These are phyloP conservation scores for Neurospora terricola DNA, from an alignment of 495 filamentous ascomycete species.

Conservation along the genomic window DNA sequence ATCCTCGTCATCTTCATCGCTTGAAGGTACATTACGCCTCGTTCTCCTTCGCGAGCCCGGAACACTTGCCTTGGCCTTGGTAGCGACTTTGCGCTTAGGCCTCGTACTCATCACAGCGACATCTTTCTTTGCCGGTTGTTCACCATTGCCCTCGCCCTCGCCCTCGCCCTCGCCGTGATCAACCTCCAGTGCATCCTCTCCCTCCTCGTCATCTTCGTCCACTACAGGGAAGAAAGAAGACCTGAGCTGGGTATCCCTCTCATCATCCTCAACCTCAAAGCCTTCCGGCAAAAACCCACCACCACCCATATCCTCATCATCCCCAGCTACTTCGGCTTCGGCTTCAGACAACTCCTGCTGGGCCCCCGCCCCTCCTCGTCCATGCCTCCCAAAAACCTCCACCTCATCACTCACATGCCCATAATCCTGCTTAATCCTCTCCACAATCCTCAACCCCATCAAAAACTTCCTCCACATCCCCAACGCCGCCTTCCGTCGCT, in stretches of 20 bases:
- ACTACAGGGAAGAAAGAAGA: constrained; percentile 32
- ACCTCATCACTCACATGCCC: constrained; percentile 39
- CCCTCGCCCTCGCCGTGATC: constrained; percentile 19
- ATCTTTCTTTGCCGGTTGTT: background rate
- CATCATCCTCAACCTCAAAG: constrained; percentile 29
- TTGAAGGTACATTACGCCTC: constrained; percentile 9
- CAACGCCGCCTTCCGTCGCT: constrained; percentile 64
- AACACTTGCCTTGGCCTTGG: constrained; percentile 4
- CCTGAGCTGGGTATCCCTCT: constrained; percentile 14
- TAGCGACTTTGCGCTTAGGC: constrained; percentile 10
- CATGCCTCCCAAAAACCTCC: constrained; percentile 29
- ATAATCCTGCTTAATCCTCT: constrained; percentile 73
- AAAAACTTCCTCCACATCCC: constrained; percentile 79
- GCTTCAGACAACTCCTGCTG: constrained; percentile 9
- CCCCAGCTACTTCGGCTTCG: constrained; percentile 6
- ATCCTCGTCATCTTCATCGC: constrained; percentile 15
- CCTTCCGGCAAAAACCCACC: constrained; percentile 49
- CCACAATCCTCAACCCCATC: constrained; percentile 71
- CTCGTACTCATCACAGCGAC: constrained; percentile 14
- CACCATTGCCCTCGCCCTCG: background rate
- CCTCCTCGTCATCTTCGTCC: constrained; percentile 28
- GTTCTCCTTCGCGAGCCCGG: constrained; percentile 6
- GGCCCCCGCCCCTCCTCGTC: constrained; percentile 9
- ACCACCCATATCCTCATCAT: constrained; percentile 40
- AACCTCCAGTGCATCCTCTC: constrained; percentile 19